phyloP scores from a whole-genome alignment of 495 filamentous ascomycete genomes.

The Saxophila tyrrhenica region DNA sequence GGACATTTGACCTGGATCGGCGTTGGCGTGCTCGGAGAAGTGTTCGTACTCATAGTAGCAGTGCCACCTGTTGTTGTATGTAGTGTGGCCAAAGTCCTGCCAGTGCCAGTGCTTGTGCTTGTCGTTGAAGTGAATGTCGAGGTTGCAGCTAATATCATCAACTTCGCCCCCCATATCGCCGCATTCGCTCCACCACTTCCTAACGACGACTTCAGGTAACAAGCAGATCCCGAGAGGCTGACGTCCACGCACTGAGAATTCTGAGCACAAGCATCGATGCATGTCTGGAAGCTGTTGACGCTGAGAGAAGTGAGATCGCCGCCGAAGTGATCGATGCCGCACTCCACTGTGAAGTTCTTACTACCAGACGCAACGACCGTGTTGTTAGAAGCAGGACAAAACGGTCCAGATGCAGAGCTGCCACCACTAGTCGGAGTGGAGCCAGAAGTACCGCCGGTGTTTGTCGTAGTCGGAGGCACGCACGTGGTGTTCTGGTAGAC shows the following conservation, averaged over 20 bases:
- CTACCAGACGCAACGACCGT: slow-evolving; percentile 5
- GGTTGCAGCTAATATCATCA: neutral
- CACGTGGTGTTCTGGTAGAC: slow-evolving; percentile 17
- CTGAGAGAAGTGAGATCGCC: slow-evolving; percentile 2
- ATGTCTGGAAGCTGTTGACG: slow-evolving; percentile 2
- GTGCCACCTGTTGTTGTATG: neutral
- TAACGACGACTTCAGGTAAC: slow-evolving; percentile 17
- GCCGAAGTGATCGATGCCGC: slow-evolving; percentile 9
- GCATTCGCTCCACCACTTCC: neutral
- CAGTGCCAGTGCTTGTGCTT: neutral
- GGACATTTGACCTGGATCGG: neutral
- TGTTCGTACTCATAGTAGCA: neutral
- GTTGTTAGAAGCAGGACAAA: slow-evolving; percentile 2
- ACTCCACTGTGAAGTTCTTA: slow-evolving; percentile 5
- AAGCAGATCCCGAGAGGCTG: slow-evolving; percentile 10
- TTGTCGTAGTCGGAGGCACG: slow-evolving; percentile 3
- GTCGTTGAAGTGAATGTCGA: slow-evolving; percentile 1
- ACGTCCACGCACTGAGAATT: slow-evolving; percentile 7
- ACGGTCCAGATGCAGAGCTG: neutral
- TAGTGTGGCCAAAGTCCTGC: no score
- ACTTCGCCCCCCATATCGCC: slow-evolving; percentile 13
- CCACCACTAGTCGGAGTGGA: neutral
- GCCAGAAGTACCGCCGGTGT: neutral
- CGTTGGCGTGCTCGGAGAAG: neutral
- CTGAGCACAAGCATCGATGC: slow-evolving; percentile 7